phyloP scores from a whole-genome alignment of 192 early-diverging fungal genomes.

The Coemansia sp. region DNA sequence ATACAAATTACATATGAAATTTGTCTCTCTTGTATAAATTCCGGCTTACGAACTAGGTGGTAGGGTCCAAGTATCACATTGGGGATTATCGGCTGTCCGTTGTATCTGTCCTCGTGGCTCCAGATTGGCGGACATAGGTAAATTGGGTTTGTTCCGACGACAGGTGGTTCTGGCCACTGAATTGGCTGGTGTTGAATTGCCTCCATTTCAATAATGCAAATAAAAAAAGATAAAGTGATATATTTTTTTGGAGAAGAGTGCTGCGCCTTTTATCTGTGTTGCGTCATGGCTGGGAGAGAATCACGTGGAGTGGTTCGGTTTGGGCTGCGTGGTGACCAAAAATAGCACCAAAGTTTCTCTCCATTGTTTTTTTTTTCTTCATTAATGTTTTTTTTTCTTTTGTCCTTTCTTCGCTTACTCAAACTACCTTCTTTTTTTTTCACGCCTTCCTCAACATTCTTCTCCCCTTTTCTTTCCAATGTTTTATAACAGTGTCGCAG shows the following conservation, averaged over 20 bases:
- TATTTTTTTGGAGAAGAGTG: background rate
- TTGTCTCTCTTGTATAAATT: slow-evolving; percentile 54
- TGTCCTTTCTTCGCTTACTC: background rate
- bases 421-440: background rate
- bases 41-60: slow-evolving; percentile 61
- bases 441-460: background rate
- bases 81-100: slow-evolving; percentile 38
- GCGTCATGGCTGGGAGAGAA: background rate
- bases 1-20: slow-evolving; percentile 82
- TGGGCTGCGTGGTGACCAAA: background rate
- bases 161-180: slow-evolving; percentile 33
- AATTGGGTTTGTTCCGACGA: slow-evolving; percentile 24
- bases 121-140: slow-evolving; percentile 29
- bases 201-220: background rate
- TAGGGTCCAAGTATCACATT: slow-evolving; percentile 78
- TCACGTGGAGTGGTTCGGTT: background rate
- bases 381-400: background rate
- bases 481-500: background rate
- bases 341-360: background rate
- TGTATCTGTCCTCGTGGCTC: slow-evolving; percentile 44
- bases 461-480: background rate
- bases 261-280: background rate
- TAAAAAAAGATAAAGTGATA: background rate
- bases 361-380: background rate
- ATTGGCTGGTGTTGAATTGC: background rate